Evolutionary conservation across 441 rosid genomes (phyloP).

Genomic region (Populus hybrid): DNA sequence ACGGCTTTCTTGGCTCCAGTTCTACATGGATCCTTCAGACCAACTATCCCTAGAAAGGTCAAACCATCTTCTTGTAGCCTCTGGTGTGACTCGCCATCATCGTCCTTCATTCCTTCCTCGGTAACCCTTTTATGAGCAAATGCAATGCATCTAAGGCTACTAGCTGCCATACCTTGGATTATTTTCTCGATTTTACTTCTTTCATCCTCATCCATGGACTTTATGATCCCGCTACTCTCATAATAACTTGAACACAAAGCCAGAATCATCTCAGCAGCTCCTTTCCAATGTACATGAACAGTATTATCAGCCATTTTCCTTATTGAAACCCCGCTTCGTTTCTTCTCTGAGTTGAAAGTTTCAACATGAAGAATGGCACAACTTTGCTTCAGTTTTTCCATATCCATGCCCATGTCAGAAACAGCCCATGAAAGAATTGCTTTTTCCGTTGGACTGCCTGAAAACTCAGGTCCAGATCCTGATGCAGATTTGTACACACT

Average conservation of each 20-base stretch:
- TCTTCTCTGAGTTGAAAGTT: conserved; percentile 69
- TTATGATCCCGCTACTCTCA: conserved; percentile 33
- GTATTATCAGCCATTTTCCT: conserved; percentile 34
- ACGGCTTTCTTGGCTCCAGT: conserved; percentile 60
- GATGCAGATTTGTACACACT: conserved; percentile 41
- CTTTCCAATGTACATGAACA: conserved; percentile 76
- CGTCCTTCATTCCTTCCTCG: conserved; percentile 11
- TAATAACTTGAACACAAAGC: conserved; percentile 60
- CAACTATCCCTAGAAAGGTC: conserved; percentile 60
- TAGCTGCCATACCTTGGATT: conserved; percentile 73
- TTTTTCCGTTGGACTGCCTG: conserved; percentile 82
- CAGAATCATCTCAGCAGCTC: conserved; percentile 78
- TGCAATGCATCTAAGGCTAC: conserved; percentile 81
- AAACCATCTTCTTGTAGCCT: conserved; percentile 46
- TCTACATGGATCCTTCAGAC: conserved; percentile 75
- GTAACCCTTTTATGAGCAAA: conserved; percentile 54
- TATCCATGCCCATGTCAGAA: conserved; percentile 48
- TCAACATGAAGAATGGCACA: conserved; percentile 54
- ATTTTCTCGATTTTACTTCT: conserved; percentile 39
- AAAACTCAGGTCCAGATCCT: conserved; percentile 47
- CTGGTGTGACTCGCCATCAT: conserved; percentile 7
- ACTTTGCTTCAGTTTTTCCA: conserved; percentile 42
- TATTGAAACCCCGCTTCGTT: conserved; percentile 62
- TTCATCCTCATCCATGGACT: conserved; percentile 36
- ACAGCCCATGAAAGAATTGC: conserved; percentile 83